Evolutionary conservation across 495 filamentous ascomycete genomes (phyloP), one percentile per base, ranked within the genome.

Genomic region (Alectoria sarmentosa): DNA sequence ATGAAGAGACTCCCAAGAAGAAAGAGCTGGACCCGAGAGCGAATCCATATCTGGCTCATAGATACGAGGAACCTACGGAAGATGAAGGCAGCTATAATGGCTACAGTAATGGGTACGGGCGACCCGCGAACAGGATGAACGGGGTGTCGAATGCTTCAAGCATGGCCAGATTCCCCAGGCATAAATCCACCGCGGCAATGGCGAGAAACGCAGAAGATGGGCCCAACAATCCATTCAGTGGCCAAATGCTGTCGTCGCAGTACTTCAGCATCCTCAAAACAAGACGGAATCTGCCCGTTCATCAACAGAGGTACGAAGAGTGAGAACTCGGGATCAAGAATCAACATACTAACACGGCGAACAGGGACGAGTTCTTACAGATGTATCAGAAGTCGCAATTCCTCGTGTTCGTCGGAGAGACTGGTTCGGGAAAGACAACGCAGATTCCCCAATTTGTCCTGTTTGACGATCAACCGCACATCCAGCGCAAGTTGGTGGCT

Each of bases 401-500:
- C 66, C 83, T 99, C 34, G 94, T 99, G 71, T 96, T 99, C 71
- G 95, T 99, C 65, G 95, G 95, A 78, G 94, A 98, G 80, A 98
- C 94, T 4, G 94, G 94, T 87, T 98, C 94, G 69, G 94, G 94
- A 75, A 98, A 98, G 77, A 98, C 94, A 0, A 98, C 94, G 0
- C 95, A 99, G 76, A 98, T 99, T 62, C 95, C 95, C 0, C 95
- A 99, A 73, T 99, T 96, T 74, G 91, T 99, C 64, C 82, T 97
- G 19, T 97, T 88, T 80, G 95, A 99, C 78, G 95, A 99, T 77
- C 83, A 95, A 30, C 94, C 95, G 9, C 90, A 97, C 67, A 80
- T 84, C 41, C 84, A 88, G 69, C 77, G 80, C 69, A 97, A 96
- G 78, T 84, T 96, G 76, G 87, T 99, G 44, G 94, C 94, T 62